Evolutionary conservation across 768 basidiomycete genomes (phyloP).

Genomic region (Hericium erinaceus): DNA sequence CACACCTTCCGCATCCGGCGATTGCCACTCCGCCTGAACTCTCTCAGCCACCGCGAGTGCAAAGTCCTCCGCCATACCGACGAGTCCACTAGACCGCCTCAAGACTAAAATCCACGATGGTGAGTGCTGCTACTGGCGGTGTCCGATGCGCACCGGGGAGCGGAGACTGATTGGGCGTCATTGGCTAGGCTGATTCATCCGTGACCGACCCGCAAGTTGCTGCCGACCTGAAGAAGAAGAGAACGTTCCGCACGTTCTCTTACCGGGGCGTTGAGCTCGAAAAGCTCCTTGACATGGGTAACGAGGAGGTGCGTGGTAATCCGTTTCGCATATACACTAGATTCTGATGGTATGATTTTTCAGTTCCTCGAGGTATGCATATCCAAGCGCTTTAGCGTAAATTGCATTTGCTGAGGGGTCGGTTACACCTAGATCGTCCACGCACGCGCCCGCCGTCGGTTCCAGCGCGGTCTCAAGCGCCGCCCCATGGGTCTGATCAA

Average conservation of each 20-base stretch:
- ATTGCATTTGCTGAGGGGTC: neutral
- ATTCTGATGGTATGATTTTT: conserved; percentile 4
- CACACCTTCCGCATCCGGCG: conserved; percentile 23
- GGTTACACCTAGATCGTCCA: conserved; percentile 63
- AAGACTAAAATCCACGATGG: conserved; percentile 12
- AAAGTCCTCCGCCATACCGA: neutral
- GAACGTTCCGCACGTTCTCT: conserved; percentile 97
- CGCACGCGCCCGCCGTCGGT: conserved; percentile 95
- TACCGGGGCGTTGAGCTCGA: conserved; percentile 98
- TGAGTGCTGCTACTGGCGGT: conserved; percentile 1
- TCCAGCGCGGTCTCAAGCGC: conserved; percentile 98
- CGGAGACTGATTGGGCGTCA: neutral
- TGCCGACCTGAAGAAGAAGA: conserved; percentile 96
- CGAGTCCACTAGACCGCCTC: neutral
- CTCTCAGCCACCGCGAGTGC: conserved; percentile 10
- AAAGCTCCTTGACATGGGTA: conserved; percentile 92
- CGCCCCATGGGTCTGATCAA: conserved; percentile 98
- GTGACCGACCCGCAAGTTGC: conserved; percentile 90
- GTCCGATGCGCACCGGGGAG: neutral
- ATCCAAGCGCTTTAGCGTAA: neutral
- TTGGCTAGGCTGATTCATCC: conserved; percentile 59
- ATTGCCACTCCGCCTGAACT: conserved; percentile 15
- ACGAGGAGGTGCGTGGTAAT: conserved; percentile 72
- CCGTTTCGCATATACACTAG: neutral
- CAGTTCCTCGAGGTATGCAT: conserved; percentile 73